Evolutionary conservation across 768 basidiomycete species (phyloP), one percentile per base, ranked within the genome.

Genomic region (Holtermannia corniformis): DNA sequence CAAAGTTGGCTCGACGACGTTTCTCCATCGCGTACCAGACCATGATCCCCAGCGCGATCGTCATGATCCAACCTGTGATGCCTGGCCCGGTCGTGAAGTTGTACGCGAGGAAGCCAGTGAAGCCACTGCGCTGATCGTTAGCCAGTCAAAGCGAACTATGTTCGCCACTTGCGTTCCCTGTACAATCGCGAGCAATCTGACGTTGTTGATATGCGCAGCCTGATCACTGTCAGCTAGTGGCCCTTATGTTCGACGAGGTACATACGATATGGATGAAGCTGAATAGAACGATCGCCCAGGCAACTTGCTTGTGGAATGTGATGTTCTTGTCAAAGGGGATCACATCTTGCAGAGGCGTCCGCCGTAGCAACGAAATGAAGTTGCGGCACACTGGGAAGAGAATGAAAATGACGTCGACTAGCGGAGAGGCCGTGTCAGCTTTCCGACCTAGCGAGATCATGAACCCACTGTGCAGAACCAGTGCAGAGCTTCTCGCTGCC

Each of bases 311-410:
- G n/a, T 60, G 91, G 71, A 95, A 84, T 5, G 82, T 81, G 72
- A 95, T 81, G 68, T 85, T 89, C 76, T 90, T 86, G 77, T 93
- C 91, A 68, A 96, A 93, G 43, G 69, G 67, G 49, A 71, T 64
- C 41, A 71, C 51, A 26, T 54, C 57, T 56, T 65, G 63, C 23
- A 97, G 76, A 2, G 90, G 81, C 0, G 88, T 89, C 49, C 83
- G 82, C 23, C 93, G 85, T 45, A 93, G 78, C 44, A 92, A 61
- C 21, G 90, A 92, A 72, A 95, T 81, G 75, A 95, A 89, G 75
- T 89, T 92, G 56, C 92, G 82, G 79, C 92, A 96, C 69, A 96
- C 81, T 23, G 92, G 93, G 25, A 97, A 80, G 47, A 96, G 82
- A 72, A 97, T 91, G 77, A 93, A 87, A 58, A 87, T 81, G 55